phyloP scores from a whole-genome alignment of 331 rosid species.

The Quercus tomentella region DNA sequence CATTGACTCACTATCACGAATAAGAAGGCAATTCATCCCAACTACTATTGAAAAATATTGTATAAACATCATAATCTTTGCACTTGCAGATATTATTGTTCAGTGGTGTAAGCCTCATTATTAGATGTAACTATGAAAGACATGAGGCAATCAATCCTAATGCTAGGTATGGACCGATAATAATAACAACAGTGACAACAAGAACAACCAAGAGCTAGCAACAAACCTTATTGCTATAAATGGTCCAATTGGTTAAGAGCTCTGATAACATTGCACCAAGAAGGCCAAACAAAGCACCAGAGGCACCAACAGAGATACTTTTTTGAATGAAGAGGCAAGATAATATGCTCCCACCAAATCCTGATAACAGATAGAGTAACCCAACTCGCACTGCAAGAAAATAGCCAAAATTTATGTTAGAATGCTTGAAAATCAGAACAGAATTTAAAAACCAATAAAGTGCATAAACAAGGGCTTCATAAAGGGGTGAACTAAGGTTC shows the following conservation, averaged over 20 bases:
- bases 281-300: conserved; percentile 89
- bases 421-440: neutral
- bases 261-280: conserved; percentile 98
- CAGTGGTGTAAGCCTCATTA: neutral
- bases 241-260: conserved; percentile 82
- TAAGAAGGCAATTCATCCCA: neutral
- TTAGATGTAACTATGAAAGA: neutral
- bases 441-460: neutral
- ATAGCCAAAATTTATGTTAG: neutral
- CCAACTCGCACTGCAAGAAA: conserved; percentile 65
- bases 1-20: neutral
- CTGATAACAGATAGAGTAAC: conserved; percentile 54
- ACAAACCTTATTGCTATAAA: conserved; percentile 72
- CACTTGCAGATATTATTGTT: neutral
- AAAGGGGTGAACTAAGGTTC: neutral
- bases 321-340: conserved; percentile 59
- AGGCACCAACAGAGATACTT: conserved; percentile 85
- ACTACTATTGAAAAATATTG: neutral
- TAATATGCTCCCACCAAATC: conserved; percentile 71
- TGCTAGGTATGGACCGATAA: neutral
- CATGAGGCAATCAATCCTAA: neutral
- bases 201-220: neutral
- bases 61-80: neutral
- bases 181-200: neutral
- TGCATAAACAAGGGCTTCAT: neutral